Conservation (phyloP, 805 yeast species). For the Tetrapisispora phaffii region DNA sequence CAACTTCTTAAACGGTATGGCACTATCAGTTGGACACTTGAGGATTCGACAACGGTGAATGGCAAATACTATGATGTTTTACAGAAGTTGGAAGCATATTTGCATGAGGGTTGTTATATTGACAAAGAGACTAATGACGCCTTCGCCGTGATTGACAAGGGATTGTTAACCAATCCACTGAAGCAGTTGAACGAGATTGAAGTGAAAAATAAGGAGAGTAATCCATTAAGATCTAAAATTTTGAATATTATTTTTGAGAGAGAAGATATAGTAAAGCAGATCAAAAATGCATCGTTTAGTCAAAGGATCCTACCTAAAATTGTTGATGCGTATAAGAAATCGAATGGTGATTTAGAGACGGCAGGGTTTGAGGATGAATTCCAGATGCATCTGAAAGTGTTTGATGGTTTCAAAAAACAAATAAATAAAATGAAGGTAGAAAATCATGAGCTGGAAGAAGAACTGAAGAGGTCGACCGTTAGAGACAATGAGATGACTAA, state of each 20-base stretch:
- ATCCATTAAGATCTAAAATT: conserved; percentile 31
- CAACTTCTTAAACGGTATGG: conserved; percentile 44
- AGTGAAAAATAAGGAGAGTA: conserved; percentile 8
- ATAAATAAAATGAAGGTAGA: conserved; percentile 33
- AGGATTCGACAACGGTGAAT: conserved; percentile 38
- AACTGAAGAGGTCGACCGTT: conserved; percentile 34
- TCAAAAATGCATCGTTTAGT: conserved; percentile 38
- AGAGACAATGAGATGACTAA: not conserved
- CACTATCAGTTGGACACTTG: conserved; percentile 43
- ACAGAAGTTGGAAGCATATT: conserved; percentile 37
- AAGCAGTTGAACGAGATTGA: not conserved
- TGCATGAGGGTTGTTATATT: conserved; percentile 50
- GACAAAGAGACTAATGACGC: conserved; percentile 44
- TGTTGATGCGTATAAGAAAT: conserved; percentile 37
- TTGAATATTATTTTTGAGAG: conserved; percentile 28
- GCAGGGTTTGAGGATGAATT: conserved; percentile 34
- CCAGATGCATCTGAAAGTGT: conserved; percentile 36
- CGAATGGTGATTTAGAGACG: not conserved
- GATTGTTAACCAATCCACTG: conserved; percentile 23
- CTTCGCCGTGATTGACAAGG: conserved; percentile 39
- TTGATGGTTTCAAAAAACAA: conserved; percentile 40
- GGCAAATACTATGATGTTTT: conserved; percentile 32
- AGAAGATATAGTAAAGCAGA: conserved; percentile 28
- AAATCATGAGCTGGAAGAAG: conserved; percentile 34
- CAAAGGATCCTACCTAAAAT: conserved; percentile 44